Percentiles rank a stretch among this genome's conserved stretches.
phyloP scores from a whole-genome alignment of 345 rosid genomes.

The Eucalyptus erythrocorys region DNA sequence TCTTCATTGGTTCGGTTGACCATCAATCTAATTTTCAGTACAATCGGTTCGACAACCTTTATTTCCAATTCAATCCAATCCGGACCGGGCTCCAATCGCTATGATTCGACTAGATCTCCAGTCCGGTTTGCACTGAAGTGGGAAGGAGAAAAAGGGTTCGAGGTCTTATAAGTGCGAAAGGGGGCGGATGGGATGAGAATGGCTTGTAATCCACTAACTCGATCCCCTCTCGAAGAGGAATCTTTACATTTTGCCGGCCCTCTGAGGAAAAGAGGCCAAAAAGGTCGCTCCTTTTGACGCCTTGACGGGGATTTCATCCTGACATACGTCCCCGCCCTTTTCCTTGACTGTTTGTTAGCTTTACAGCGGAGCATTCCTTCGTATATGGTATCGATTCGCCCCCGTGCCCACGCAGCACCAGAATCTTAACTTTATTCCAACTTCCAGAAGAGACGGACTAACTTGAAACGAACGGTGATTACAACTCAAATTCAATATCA shows the following conservation, averaged over 20 bases:
- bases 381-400: neutral
- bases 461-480: neutral
- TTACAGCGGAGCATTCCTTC: neutral
- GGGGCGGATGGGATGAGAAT: neutral
- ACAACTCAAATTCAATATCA: neutral
- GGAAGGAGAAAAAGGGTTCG: neutral
- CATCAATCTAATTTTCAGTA: neutral
- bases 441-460: neutral
- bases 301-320: neutral
- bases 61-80: neutral
- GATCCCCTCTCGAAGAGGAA: neutral
- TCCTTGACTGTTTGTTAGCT: neutral
- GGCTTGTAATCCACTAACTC: neutral
- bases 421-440: neutral
- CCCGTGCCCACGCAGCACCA: neutral
- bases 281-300: neutral
- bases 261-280: neutral
- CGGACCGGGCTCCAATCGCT: too few species aligned
- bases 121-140: neutral
- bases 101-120: neutral
- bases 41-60: neutral
- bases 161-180: neutral
- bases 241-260: neutral
- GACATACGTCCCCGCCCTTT: neutral
- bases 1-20: neutral